Percentiles rank a stretch among this genome's conserved stretches.
phyloP scores from a whole-genome alignment of 192 early-diverging fungal species.

The Coemansia sp. region DNA sequence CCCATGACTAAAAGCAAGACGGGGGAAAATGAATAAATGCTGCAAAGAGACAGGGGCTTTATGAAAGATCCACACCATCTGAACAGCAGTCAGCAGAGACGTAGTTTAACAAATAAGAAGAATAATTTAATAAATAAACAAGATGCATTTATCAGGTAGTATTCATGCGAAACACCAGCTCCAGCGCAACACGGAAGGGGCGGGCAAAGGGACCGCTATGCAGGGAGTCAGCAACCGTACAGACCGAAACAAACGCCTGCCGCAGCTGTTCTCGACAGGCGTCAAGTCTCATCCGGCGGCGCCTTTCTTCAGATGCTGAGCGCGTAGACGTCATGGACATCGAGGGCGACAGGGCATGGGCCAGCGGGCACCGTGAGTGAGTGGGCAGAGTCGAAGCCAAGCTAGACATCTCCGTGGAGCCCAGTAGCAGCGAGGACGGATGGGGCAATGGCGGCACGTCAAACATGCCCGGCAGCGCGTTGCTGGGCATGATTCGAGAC shows the following conservation, averaged over 20 bases:
- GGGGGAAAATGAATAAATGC: too few species aligned
- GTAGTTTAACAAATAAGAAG: not conserved
- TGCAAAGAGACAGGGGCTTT: too few species aligned
- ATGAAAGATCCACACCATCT: not conserved
- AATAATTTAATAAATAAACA: too few species aligned
- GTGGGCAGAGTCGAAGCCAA: not conserved
- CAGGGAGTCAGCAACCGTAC: conserved; percentile 57
- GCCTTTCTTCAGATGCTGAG: conserved; percentile 7
- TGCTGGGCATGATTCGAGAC: not conserved
- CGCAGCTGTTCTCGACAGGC: conserved; percentile 14
- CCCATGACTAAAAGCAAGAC: too few species aligned
- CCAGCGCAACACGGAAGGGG: conserved; percentile 57
- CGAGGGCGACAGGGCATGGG: conserved; percentile 6
- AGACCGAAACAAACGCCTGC: conserved; percentile 52
- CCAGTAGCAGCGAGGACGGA: conserved; percentile 3
- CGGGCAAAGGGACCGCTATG: conserved; percentile 58
- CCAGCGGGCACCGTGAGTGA: conserved; percentile 1
- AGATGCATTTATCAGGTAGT: conserved; percentile 10
- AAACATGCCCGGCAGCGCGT: conserved; percentile 6
- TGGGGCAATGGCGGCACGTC: conserved; percentile 10
- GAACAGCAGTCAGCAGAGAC: not conserved
- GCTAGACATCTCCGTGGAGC: not conserved
- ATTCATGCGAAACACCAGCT: conserved; percentile 60
- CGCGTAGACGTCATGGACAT: conserved; percentile 9
- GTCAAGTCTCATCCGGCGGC: conserved; percentile 6